Evolutionary conservation across 805 yeast species (phyloP), one percentile per base, ranked within the genome.

Genomic region (Saccharomycopsis synnaedendra): DNA sequence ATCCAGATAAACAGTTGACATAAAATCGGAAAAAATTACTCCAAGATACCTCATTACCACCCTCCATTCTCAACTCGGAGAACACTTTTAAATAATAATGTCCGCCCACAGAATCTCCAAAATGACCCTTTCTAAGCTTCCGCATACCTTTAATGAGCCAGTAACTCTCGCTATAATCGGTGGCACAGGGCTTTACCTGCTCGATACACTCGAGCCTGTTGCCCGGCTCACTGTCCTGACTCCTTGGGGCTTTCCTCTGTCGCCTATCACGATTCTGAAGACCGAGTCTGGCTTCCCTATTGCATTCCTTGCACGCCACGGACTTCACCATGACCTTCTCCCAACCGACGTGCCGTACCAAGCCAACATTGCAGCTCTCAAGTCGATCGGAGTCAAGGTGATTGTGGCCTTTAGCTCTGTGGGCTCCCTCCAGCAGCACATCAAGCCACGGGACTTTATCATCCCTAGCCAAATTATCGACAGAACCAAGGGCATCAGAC

Each of bases 201-300:
- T 93, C 49, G 85, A 82, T 39, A 79, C 85, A 49, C 71, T 93
- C 48, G 75, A 80, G 43, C 94, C 95, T 3, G 95, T 90, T 42
- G 96, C 96, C 10, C 71, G 82, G 56, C 67, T 93, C 39, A 78
- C 86, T 10, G 66, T 88, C 50, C 75, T 83, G 19, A 93, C 99
- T 3, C 99, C 99, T 28, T 93, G 97, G 97, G 99, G 98, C 7
- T 75, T 74, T 56, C 96, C 99, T 28, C 88, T 97, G 4, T 82
- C 95, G 9, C 89, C 96, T 38, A 85, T 93, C 60, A 89, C 96
- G 43, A 80, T 93, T 52, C 82, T 95, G n/a, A 78, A 74, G 55
- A 85, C 95, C 39, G 65, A 68, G 3, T 57, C 68, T 35, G 95
- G 95, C 1, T 80, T 86, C 63, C 85, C 88, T 42, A 84, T 93